Conservation (phyloP, 345 rosid genomes). For the Salix dunnii region DNA sequence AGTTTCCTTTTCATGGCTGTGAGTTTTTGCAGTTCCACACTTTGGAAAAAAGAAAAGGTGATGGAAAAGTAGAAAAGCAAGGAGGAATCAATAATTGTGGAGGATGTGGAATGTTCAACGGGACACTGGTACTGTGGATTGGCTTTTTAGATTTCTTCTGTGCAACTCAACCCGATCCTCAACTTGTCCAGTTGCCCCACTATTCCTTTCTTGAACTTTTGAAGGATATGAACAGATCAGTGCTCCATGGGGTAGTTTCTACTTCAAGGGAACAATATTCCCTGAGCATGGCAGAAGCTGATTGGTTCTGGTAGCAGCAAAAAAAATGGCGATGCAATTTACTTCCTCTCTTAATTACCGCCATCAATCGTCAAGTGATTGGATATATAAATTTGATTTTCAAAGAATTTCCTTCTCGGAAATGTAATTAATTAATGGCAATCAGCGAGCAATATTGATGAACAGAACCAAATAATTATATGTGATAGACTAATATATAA, state of each 20-base stretch:
- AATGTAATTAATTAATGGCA: not conserved
- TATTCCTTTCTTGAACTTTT: not conserved
- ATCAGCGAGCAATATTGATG: not conserved
- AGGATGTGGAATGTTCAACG: slow-evolving; percentile 4
- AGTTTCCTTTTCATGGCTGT: not conserved
- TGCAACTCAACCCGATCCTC: slow-evolving; percentile 6
- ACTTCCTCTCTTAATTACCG: not conserved
- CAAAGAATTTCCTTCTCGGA: not conserved
- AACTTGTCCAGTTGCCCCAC: slow-evolving; percentile 5
- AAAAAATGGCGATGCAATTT: not conserved
- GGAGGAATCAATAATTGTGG: slow-evolving; percentile 7
- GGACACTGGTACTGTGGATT: not conserved
- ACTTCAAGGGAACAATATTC: slow-evolving; percentile 19
- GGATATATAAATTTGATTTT: not conserved
- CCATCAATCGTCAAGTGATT: not conserved
- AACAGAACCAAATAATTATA: not conserved
- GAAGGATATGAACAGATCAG: not conserved
- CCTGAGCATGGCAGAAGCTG: not conserved
- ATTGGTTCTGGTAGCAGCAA: not conserved
- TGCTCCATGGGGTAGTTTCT: slow-evolving; percentile 15
- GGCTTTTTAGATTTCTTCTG: slow-evolving; percentile 7
- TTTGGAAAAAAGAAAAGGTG: not conserved
- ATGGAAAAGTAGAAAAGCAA: not conserved
- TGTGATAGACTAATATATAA: not conserved
- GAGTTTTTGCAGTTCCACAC: not conserved